Evolutionary conservation across 805 yeast species (phyloP).

Genomic region (Candida corydali): DNA sequence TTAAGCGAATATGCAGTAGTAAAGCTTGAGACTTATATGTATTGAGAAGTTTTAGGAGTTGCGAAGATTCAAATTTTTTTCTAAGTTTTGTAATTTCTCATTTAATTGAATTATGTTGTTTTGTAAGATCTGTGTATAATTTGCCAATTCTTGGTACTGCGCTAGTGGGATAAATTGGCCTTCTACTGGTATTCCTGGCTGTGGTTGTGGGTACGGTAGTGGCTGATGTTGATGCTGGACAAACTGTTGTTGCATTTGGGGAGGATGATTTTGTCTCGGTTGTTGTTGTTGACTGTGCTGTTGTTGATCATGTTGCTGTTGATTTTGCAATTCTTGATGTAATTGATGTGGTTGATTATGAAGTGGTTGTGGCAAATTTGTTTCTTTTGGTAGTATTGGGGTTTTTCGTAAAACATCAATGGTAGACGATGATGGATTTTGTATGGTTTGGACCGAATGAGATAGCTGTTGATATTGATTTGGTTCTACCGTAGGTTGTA

Average conservation of each 20-base stretch:
- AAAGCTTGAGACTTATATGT: too few species aligned
- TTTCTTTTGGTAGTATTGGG: too few species aligned
- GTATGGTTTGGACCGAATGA: too few species aligned
- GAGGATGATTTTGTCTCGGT: too few species aligned
- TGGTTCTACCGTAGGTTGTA: too few species aligned
- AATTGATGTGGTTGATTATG: neutral
- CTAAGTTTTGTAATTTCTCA: slow-evolving; percentile 21
- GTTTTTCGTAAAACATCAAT: too few species aligned
- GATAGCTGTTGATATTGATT: too few species aligned
- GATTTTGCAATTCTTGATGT: neutral
- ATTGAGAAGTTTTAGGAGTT: too few species aligned
- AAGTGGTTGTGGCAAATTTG: neutral
- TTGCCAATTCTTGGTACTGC: slow-evolving; percentile 31
- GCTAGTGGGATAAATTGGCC: slow-evolving; percentile 21
- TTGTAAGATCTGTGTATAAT: slow-evolving; percentile 30
- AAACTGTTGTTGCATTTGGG: slow-evolving; percentile 11
- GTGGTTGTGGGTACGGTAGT: slow-evolving; percentile 9
- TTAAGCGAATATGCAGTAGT: too few species aligned
- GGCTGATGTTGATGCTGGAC: slow-evolving; percentile 12
- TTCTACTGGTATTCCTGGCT: neutral
- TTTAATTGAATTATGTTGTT: slow-evolving; percentile 23
- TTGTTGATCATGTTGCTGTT: neutral
- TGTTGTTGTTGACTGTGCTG: slow-evolving; percentile 11
- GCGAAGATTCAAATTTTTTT: slow-evolving; percentile 21
- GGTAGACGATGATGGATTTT: too few species aligned